Evolutionary conservation across 352 stramenopile species (phyloP), one percentile per base, ranked within the genome.

Genomic region (Globisporangium apiculatum): DNA sequence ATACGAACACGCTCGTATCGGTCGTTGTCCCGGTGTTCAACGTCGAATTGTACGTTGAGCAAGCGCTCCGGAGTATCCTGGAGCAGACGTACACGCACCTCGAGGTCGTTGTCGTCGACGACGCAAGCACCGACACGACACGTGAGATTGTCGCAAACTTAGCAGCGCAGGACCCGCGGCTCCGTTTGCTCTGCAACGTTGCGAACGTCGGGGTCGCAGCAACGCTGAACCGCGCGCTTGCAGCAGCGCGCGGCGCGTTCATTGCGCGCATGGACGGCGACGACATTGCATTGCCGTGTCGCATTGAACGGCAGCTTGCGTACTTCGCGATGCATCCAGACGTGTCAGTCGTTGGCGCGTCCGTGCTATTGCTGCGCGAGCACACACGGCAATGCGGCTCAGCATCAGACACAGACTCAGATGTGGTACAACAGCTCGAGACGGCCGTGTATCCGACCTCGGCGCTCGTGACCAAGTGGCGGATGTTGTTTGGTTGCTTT

Each of bases 231-330:
- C 62, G 69, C 36, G 86, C 85, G 0, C 66, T 96, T 45, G 61
- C 66, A 15, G 31, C 72, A 17, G 83, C 81, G 12, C 61, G 57
- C 35, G 68, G 75, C 40, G 63, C 70, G 7, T 72, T 90, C 55
- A 57, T 96, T 11, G 83, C 84, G 4, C 73, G 87, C 50, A 96
- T 96, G 87, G 87, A 96, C 51, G 81, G 76, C 49, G 87, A 96
- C 68, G 87, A 96, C 56, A 49, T 96, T 38, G 72, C 69, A 17
- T 58, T 86, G 10, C 67, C 76, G 31, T 58, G 75, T 5, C 72
- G 87, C 7, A 71, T 96, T 10, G 56, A 75, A 38, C 57, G 65
- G 5, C 86, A 96, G 60, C 50, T 85, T 41, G 41, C 58, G 10
- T 79, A 72, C 37, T 61, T 88, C 50, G 48, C 58, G 2, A 60